A percentile compares a stretch with the other conserved stretches of the same genome.
Evolutionary conservation across 2,329 filamentous ascomycete species (phyloP).

Genomic region (Aspergillus sp.): DNA sequence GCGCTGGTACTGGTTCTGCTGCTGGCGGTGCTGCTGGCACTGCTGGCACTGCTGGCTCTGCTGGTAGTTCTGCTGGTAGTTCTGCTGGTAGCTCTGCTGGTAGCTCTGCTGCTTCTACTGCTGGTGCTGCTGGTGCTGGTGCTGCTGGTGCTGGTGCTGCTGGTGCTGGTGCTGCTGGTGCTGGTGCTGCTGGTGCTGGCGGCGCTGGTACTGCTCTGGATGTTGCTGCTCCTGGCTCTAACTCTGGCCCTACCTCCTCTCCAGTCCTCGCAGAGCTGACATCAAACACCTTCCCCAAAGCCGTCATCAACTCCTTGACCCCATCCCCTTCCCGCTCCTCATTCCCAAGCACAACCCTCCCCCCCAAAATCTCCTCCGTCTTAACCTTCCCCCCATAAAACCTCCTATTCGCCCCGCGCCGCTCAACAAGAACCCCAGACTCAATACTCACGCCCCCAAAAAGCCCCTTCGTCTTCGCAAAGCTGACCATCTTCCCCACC

Average conservation of each 20-base stretch:
- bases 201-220: neutral
- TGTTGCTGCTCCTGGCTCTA: neutral
- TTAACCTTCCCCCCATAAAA: slow-evolving; percentile 81
- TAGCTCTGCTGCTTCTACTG: too few species aligned
- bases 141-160: too few species aligned
- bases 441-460: slow-evolving; percentile 93
- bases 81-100: too few species aligned
- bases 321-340: slow-evolving; percentile 66
- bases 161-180: too few species aligned
- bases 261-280: neutral
- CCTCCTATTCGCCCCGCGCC: slow-evolving; percentile 91
- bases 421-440: slow-evolving; percentile 84
- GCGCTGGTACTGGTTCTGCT: too few species aligned
- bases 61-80: too few species aligned
- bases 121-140: too few species aligned
- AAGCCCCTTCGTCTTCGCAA: slow-evolving; percentile 93
- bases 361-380: slow-evolving; percentile 74
- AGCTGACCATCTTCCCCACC: slow-evolving; percentile 86
- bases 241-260: neutral
- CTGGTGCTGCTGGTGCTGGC: neutral
- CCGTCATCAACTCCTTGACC: slow-evolving; percentile 75
- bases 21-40: too few species aligned
- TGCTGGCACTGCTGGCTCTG: too few species aligned
- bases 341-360: slow-evolving; percentile 70
- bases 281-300: slow-evolving; percentile 63